Base-by-base conservation (phyloP, 208 protist species). In the Trypanosoma caninum region DNA sequence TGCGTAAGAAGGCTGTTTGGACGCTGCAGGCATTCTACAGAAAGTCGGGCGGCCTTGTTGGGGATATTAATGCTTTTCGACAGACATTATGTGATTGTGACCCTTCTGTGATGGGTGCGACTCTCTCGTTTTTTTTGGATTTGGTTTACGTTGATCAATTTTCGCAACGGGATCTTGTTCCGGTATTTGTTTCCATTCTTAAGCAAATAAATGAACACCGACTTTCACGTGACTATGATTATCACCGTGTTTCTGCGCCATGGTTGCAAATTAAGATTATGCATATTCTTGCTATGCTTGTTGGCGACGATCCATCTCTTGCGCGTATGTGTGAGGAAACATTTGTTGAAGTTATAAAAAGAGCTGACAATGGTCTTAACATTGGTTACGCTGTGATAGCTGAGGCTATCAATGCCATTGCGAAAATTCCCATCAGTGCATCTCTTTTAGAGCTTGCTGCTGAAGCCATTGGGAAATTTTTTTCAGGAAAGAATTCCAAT, bases 201-300 rank as follows among this genome's bases (percentile, higher is more conserved):
- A 90, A 91, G 64, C 94, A 98, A 63, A 75, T 97, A 35, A 78
- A 89, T 22, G 91, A 99, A 45, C 78, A 89, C 38, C 79, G 93
- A 11, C 79, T 99, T 22, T 69, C 94, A 30, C 64, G 72, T 25
- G 75, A 83, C 14, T 99, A 95, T 75, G 91, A 98, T 35, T 99
- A 98, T 72, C 97, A 98, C 72, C 80, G 87, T 59, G 84, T 98
- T 18, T 97, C 96, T 27, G 94, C 97, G 10, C 98, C 98, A 33
- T 99, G 97, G 97, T 78, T 98, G 18, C 98, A 99, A 81, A 96
- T 99, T 38, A 71, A 86, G 30, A 58, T 98, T 8, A 63, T 99
- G 8, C 78, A 86, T 28, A 42, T 98, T 11, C 51, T 99, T 18
- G 41, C 76, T 10, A 59, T 94, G 7, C 74, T 98, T 20, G 74